Evolutionary conservation across 345 rosid genomes (phyloP), one percentile per base, ranked within the genome.

Genomic region (Eucalyptus cloeziana): DNA sequence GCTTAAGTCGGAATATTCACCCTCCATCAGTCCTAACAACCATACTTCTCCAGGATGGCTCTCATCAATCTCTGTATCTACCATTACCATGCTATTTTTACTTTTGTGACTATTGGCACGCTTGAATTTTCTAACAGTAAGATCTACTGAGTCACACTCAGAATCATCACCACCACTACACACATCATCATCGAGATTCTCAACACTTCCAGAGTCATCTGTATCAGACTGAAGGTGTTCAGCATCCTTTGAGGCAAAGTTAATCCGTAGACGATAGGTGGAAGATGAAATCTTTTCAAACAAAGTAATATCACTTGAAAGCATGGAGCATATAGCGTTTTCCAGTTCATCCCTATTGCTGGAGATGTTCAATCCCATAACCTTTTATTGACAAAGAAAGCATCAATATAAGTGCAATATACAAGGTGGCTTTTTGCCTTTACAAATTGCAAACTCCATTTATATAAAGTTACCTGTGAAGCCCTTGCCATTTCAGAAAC

Each of bases 1-100:
- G 92, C 96, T 94, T 92, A 97, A 90, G 92, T 94, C 97, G 62
- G 97, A 94, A 95, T 98, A 98, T 94, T 98, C 99, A 44, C 98
- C 98, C 91, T 98, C 99, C 96, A 94, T 93, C 60, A 97, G 95
- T 89, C 99, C 99, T 88, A 96, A 92, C 91, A 98, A 89, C 99
- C 99, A 98, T 83, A 95, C 95, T 88, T 96, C 99, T 92, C 99
- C 99, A 12, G 94, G 95, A 89, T 92, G 94, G 93, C 98, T 96
- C 94, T 98, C 99, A 94, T 98, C 99, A 93, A 98, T 97, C 94
- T 98, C 99, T 89, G 91, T 91, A 89, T 93, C 85, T 30, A 94
- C 89, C 30, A 91, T 91, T 86, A 94, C 49, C 90, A 86, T 90
- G 60, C 92, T 92, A 81, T 90, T 92, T 93, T 92, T 94, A 89